Conservation (phyloP, 148 eudicot genomes). For the Rhododendron ferrugineum region DNA sequence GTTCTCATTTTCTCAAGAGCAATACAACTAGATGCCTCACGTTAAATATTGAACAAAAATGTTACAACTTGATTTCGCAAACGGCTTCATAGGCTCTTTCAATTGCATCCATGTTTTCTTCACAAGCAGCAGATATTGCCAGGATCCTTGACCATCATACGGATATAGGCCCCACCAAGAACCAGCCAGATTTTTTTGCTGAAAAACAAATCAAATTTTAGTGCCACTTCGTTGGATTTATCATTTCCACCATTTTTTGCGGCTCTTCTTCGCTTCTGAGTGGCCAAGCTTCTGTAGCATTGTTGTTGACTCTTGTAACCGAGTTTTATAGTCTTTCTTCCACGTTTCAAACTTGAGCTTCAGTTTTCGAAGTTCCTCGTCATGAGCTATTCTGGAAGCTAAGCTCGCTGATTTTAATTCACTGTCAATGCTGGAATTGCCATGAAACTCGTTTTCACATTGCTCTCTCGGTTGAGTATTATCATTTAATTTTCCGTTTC, state of each 20-base stretch:
- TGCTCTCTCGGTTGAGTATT: constrained; percentile 3
- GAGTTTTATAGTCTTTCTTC: constrained; percentile 38
- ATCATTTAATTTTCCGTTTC: neutral
- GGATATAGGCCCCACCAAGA: neutral
- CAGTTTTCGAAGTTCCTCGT: constrained; percentile 29
- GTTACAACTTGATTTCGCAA: neutral
- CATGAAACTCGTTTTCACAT: neutral
- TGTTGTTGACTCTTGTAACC: constrained; percentile 27
- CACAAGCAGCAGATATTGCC: neutral
- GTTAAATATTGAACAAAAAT: neutral
- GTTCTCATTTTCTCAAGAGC: constrained; percentile 2
- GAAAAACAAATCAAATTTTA: neutral
- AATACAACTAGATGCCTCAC: neutral
- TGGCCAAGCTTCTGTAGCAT: constrained; percentile 28
- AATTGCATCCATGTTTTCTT: neutral
- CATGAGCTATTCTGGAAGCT: constrained; percentile 6
- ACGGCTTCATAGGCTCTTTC: neutral
- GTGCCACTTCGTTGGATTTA: neutral
- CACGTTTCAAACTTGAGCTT: constrained; percentile 34
- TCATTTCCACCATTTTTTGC: constrained; percentile 31
- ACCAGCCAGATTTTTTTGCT: neutral
- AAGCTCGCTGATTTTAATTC: constrained; percentile 6
- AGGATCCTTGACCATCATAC: neutral
- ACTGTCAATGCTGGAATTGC: constrained; percentile 2
- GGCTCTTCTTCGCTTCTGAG: constrained; percentile 18